Base-by-base conservation (phyloP, 129 eudicot genomes). In the carrot (Daucus carota) region DNA sequence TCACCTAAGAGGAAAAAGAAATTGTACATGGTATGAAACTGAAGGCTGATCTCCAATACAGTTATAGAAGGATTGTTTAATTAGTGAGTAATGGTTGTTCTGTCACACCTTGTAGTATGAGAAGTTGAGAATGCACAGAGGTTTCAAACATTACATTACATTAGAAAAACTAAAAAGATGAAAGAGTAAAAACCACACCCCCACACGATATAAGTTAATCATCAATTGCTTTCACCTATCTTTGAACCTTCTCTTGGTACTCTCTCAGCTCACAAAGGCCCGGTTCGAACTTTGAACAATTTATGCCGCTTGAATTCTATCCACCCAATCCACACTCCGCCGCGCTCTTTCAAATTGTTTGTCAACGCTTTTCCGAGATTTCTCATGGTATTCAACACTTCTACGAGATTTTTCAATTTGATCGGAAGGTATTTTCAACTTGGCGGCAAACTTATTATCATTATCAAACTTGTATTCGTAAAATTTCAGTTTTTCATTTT, bases 311-410 rank as follows among this genome's bases (percentile, higher is more conserved):
- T 76, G 77, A 70, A 75, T 77, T 80, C 90, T 88, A 83, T 85
- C 90, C 72, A 91, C 82, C 90, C 94, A 91, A 84, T 91, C 97
- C 69, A 91, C 86, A 80, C 97, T 91, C 84, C 83, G 84, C 38
- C 95, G 82, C 5, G 87, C 87, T 86, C 85, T 87, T 73, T 91
- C 97, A 16, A 84, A 73, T 74, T 85, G 88, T 48, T 74, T 72
- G 59, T 89, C 97, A 32, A 76, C 62, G 75, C 97, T 91, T 33
- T 24, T 79, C 41, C 97, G 76, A 0, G 95, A 81, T 73, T 85
- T 86, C 66, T 88, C 97, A 52, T 73, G 75, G 72, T 81, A 89
- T 77, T 91, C 97, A 77, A 91, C 92, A 36, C 95, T 89, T 83
- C 92, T 78, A 73, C 93, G 81, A 74, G 92, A 88, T 77, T 84